Evolutionary conservation across 768 basidiomycete genomes (phyloP).

Genomic region (Boletus sensibilis): DNA sequence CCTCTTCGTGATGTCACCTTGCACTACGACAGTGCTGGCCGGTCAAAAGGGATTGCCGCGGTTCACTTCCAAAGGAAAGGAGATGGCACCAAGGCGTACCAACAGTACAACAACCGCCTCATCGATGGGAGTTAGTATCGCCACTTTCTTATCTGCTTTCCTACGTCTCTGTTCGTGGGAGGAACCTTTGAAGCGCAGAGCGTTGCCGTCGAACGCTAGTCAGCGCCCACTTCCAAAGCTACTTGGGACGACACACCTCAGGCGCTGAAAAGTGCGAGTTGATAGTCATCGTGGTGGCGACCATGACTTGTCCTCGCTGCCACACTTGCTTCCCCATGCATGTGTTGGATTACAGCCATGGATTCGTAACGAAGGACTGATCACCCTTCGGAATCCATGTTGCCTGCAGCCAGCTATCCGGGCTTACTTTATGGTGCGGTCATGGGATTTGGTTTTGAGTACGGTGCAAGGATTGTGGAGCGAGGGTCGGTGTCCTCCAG

Average conservation of each 20-base stretch:
- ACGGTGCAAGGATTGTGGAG: constrained; percentile 35
- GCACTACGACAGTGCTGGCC: constrained; percentile 79
- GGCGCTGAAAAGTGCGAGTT: constrained; percentile 33
- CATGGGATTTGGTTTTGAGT: constrained; percentile 33
- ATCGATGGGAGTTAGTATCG: constrained; percentile 99
- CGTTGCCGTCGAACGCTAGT: constrained; percentile 25
- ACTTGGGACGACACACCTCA: constrained; percentile 25
- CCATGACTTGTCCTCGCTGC: constrained; percentile 32
- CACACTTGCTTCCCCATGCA: constrained; percentile 13
- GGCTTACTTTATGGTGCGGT: constrained; percentile 30
- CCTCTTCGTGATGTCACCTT: constrained; percentile 81
- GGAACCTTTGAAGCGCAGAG: constrained; percentile 16
- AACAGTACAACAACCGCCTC: constrained; percentile 96
- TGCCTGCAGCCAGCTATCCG: constrained; percentile 26
- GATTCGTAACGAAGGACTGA: constrained; percentile 26
- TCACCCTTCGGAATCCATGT: constrained; percentile 27
- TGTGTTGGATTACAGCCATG: constrained; percentile 27
- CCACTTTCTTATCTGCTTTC: constrained; percentile 43
- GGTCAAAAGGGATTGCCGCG: constrained; percentile 87
- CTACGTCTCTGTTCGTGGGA: constrained; percentile 27
- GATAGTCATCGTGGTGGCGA: constrained; percentile 29
- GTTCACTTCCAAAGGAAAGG: constrained; percentile 85
- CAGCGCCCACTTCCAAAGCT: constrained; percentile 20
- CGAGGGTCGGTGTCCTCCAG: constrained; percentile 27
- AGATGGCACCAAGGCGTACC: constrained; percentile 88